Base-by-base conservation (phyloP, 2,329 filamentous ascomycete genomes). In the Thelonectria rubi region DNA sequence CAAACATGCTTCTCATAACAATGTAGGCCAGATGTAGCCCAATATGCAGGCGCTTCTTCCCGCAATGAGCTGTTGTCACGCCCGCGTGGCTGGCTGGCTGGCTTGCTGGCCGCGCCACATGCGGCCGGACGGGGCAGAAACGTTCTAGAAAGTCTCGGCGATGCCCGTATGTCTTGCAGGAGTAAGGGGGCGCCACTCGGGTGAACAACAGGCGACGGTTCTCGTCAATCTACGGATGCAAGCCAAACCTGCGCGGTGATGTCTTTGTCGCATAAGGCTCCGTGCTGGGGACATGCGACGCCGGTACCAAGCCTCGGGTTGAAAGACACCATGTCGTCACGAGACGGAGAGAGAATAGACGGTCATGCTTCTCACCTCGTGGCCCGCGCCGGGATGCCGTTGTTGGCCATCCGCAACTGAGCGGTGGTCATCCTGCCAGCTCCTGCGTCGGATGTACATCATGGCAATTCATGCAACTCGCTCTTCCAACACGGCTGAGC, bases 101-200 rank as follows among this genome's bases (percentile, higher is more conserved):
- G n/a, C n/a, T 43, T 43, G 40, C 40, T 43, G 40, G 40, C 40
- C 40, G 40, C 34, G 40, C 40, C 40, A 17, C 34, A 37, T 37
- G 34, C 34, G 34, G 34, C 34, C 34, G 5, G 26, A 30, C 26
- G 26, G 26, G 26, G n/a, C n/a, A 43, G n/a, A 43, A 17, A 21
- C 21, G 51, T 54, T 54, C 51, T 46, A 54, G 51, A 54, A 54
- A 46, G 21, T 14, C 20, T 54, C 51, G 51, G 51, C 51, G 40
- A 45, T 15, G 51, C 12, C 51, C 51, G 51, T 24, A 26, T 17
- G 11, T 43, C 50, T 17, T 32, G 39, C 34, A 37, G 8, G 11
- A 37, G 34, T 37, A 14, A 37, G 34, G 11, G 34, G 11, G 34
- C 34, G 34, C 34, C 34, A 30, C 21, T 8, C 26, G 26, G 26